Base-by-base conservation (phyloP, 1,284 basidiomycete species). In the Cerrena zonata region DNA sequence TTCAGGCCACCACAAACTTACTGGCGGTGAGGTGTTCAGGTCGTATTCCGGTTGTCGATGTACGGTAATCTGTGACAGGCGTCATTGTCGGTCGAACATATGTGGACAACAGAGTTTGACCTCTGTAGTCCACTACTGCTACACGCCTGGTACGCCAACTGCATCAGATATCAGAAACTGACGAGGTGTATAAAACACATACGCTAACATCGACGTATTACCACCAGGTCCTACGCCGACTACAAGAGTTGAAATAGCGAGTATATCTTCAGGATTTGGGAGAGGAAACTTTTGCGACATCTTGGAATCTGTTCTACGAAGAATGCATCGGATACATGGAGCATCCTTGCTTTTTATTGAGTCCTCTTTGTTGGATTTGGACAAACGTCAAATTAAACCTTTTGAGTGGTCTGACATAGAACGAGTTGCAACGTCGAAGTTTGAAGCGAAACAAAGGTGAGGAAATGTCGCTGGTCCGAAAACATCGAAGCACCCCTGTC, bases 181-280 rank as follows among this genome's bases (percentile, higher is more conserved):
- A 40, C 7, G 51, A n/a, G n/a, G 37, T 36, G 13, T 48, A 48
- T 55, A 24, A 50, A n/a, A 47, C 19, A 72, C 80, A 54, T 68
- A 89, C 86, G 85, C 86, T 30, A 89, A 72, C 82, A 89, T 85
- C 25, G 79, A 77, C 1, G 87, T 89, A 21, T 82, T 84, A 5
- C 86, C 86, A 2, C 86, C 84, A 2, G 82, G 81, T 34, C 84
- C 84, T 40, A 84, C 82, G n/a, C 84, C 84, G n/a, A 86, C 80
- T 54, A 79, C 79, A 40, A 73, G 71, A 61, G 79, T 82, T 18
- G 80, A 76, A 39, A 86, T 64, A 10, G 79, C 72, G 37, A 82
- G 63, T 55, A 78, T 72, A 49, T 73, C 71, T 19, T 82, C 78
- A 23, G 67, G 55, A 43, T 67, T 51, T 38, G 71, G 72, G 53